These are phyloP conservation scores for Lentinus brumalis DNA, from an alignment of 768 basidiomycete genomes.

Conservation along the genomic window DNA sequence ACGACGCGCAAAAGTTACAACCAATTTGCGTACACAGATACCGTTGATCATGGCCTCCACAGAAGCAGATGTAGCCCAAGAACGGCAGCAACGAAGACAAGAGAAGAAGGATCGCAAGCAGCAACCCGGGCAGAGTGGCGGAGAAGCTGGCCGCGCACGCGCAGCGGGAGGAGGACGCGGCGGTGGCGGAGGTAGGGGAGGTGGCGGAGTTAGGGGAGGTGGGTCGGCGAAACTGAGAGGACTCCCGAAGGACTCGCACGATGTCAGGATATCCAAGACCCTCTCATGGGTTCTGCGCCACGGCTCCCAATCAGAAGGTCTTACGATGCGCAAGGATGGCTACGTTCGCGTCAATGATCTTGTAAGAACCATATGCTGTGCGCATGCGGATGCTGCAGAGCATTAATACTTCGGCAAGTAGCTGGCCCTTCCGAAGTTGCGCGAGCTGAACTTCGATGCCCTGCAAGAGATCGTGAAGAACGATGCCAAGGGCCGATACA, in stretches of 20 bases:
- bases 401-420: conserved; percentile 34
- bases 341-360: conserved; percentile 82
- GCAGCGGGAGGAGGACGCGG: background rate
- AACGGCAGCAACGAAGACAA: background rate
- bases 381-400: background rate
- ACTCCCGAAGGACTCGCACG: conserved; percentile 58
- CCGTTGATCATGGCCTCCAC: background rate
- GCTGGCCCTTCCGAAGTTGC: conserved; percentile 72
- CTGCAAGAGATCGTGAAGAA: conserved; percentile 65
- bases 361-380: conserved; percentile 50
- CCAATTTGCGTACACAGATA: too few relatives aligned
- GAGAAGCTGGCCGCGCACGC: background rate
- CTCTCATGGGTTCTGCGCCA: conserved; percentile 92
- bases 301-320: conserved; percentile 74
- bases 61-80: background rate
- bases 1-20: too few relatives aligned
- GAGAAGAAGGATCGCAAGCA: conserved; percentile 4
- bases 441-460: conserved; percentile 52
- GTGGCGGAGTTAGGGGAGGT: conserved; percentile 11
- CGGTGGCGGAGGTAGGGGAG: conserved; percentile 1
- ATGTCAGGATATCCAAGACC: conserved; percentile 79
- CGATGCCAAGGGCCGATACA: conserved; percentile 70
- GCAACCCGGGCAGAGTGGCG: background rate
- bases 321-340: conserved; percentile 81
- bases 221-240: conserved; percentile 55